Percentiles rank a stretch among this genome's conserved stretches.
phyloP scores from a whole-genome alignment of 345 rosid species.

The Arabidopsis thaliana region DNA sequence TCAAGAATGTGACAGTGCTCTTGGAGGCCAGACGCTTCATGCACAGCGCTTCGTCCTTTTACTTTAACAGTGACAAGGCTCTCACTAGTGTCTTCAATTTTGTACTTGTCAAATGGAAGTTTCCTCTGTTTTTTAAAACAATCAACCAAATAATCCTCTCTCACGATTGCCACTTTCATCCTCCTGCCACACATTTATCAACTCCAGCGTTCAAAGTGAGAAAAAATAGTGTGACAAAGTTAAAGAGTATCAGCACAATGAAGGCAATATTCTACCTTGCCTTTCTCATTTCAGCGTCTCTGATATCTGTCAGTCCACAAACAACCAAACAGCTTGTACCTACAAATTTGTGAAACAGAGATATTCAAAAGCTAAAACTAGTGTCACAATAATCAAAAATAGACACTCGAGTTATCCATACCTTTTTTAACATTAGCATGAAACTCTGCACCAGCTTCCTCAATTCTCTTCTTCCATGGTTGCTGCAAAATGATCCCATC shows the following conservation, averaged over 20 bases:
- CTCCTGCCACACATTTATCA: slow-evolving; percentile 59
- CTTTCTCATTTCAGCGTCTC: slow-evolving; percentile 68
- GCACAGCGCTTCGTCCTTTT: slow-evolving; percentile 94
- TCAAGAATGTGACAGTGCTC: slow-evolving; percentile 95
- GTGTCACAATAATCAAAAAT: slow-evolving; percentile 20
- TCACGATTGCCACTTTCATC: slow-evolving; percentile 82
- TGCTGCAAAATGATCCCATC: slow-evolving; percentile 55
- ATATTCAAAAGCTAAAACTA: slow-evolving; percentile 12
- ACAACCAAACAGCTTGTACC: slow-evolving; percentile 85
- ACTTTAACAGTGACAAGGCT: slow-evolving; percentile 87
- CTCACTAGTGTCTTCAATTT: slow-evolving; percentile 73
- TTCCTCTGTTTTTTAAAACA: slow-evolving; percentile 77
- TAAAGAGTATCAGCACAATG: slow-evolving; percentile 19
- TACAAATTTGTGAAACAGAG: slow-evolving; percentile 50
- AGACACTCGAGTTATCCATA: slow-evolving; percentile 29
- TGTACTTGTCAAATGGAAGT: slow-evolving; percentile 78
- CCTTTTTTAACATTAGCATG: slow-evolving; percentile 83
- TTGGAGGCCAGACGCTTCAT: slow-evolving; percentile 90
- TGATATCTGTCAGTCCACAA: slow-evolving; percentile 59
- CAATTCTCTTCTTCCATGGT: slow-evolving; percentile 81
- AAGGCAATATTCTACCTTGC: slow-evolving; percentile 70
- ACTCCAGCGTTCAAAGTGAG: slow-evolving; percentile 23
- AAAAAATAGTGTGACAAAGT: slow-evolving; percentile 29
- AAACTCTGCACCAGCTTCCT: slow-evolving; percentile 72
- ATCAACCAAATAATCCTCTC: slow-evolving; percentile 85